These are phyloP conservation scores for Lentinula novae-zelandiae DNA, from an alignment of 1,284 basidiomycete genomes.

Conservation along the genomic window DNA sequence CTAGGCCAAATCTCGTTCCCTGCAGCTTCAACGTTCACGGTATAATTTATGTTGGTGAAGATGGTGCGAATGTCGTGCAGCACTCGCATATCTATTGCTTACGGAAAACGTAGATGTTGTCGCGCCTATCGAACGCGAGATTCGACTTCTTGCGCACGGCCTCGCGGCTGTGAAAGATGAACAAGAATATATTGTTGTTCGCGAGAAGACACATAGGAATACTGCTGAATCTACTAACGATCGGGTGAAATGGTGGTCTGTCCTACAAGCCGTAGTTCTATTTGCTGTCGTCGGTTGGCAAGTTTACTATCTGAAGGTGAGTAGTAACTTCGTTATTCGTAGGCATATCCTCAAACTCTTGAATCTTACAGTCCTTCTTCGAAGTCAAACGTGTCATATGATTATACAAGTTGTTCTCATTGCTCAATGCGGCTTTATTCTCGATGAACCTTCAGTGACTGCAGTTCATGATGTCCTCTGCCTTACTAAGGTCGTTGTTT, in stretches of 20 bases:
- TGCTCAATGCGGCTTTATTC: too few species aligned
- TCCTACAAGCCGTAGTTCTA: conserved; percentile 85
- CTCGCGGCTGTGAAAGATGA: conserved; percentile 95
- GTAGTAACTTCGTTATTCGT: conserved; percentile 22
- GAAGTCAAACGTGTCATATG: conserved; percentile 93
- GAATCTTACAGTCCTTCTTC: conserved; percentile 69
- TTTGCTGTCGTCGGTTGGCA: conserved; percentile 95
- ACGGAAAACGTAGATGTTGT: conserved; percentile 54
- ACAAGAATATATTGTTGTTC: conserved; percentile 96
- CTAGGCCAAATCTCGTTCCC: not conserved
- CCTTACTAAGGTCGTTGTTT: too few species aligned
- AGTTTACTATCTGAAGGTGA: conserved; percentile 93
- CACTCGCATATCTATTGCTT: conserved; percentile 4
- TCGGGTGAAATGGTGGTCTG: conserved; percentile 99
- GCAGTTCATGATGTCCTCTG: too few species aligned
- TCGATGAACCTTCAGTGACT: too few species aligned
- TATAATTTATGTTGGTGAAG: conserved; percentile 88
- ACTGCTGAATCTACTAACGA: conserved; percentile 95
- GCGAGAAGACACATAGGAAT: conserved; percentile 91
- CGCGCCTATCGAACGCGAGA: conserved; percentile 95
- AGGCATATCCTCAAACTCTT: not conserved
- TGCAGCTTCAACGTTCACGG: conserved; percentile 98
- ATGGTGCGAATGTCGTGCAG: conserved; percentile 44
- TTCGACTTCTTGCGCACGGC: conserved; percentile 82
- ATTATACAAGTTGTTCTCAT: not conserved